phyloP scores from a whole-genome alignment of 768 basidiomycete genomes.

The Lactarius hengduanensis region DNA sequence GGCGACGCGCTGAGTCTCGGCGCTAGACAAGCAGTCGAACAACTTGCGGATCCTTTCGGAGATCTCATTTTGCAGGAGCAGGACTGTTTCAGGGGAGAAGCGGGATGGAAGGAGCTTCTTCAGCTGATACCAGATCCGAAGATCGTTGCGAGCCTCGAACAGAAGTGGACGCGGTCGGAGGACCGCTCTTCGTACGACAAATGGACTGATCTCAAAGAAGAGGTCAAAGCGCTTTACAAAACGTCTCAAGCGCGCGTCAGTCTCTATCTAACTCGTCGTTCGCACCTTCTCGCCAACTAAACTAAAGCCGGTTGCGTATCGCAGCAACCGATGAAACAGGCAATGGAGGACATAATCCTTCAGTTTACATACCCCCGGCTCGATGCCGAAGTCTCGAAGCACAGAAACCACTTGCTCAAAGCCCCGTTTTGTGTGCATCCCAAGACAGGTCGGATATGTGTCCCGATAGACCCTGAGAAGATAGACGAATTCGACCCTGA shows the following conservation, averaged over 20 bases:
- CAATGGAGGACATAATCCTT: slow-evolving; percentile 84
- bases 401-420: slow-evolving; percentile 96
- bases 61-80: slow-evolving; percentile 78
- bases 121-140: slow-evolving; percentile 67
- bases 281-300: background rate
- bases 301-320: slow-evolving; percentile 14
- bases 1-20: slow-evolving; percentile 8
- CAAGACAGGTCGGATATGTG: slow-evolving; percentile 92
- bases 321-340: slow-evolving; percentile 41
- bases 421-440: slow-evolving; percentile 98
- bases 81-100: slow-evolving; percentile 69
- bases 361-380: slow-evolving; percentile 96
- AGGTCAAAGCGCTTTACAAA: slow-evolving; percentile 37
- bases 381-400: slow-evolving; percentile 96
- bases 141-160: slow-evolving; percentile 48
- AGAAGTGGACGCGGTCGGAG: slow-evolving; percentile 57
- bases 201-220: slow-evolving; percentile 64
- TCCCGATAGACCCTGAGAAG: slow-evolving; percentile 76
- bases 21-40: slow-evolving; percentile 39
- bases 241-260: slow-evolving; percentile 38
- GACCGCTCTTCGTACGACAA: slow-evolving; percentile 60
- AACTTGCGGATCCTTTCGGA: slow-evolving; percentile 56
- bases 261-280: slow-evolving; percentile 15
- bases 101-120: slow-evolving; percentile 74
- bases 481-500: slow-evolving; percentile 85